Evolutionary conservation across 352 stramenopile species (phyloP), one percentile per base, ranked within the genome.

Genomic region (Globisporangium ultimum): DNA sequence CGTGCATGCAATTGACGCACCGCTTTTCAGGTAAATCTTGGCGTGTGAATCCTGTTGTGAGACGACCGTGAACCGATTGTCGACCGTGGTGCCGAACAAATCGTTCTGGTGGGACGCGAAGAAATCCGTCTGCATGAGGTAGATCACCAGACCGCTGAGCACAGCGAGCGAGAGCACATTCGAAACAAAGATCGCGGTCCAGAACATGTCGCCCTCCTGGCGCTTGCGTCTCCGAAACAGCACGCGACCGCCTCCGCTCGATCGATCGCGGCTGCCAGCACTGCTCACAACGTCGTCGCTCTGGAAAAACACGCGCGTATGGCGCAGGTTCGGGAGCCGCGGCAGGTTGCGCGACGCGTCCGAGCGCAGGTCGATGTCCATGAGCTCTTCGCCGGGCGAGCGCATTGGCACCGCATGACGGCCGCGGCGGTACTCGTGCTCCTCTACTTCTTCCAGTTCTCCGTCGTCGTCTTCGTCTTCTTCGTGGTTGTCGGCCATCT

Each of bases 11-110:
- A 28, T 34, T 9, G 6, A 48, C 52, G 48, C 22, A 93, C 84
- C 82, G 55, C 77, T 94, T 60, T 94, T 94, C 40, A 92, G 67
- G 57, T 82, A 79, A 52, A 92, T 92, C 67, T 88, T 78, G 56
- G 84, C 81, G 22, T 68, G 60, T 4, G 66, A 45, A 34, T 83
- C 77, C 48, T 91, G 69, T 18, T 83, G 64, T 34, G 85, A 84
- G 22, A 94, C 80, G 24, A 92, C 82, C 7, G 82, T 91, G 47
- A 92, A 94, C 14, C 80, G 70, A 28, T 92, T 87, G 53, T 94
- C 85, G 50, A 94, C 80, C 0, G 78, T 93, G 36, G 81, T 87
- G 18, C 82, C 83, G 38, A 94, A 83, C n/a, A 94, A 51, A 28
- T 94, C 83, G 34, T 68, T 87, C 60, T 92, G 85, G 60, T 94